Base-by-base conservation (phyloP, 345 rosid genomes). In the Durio zibethinus region DNA sequence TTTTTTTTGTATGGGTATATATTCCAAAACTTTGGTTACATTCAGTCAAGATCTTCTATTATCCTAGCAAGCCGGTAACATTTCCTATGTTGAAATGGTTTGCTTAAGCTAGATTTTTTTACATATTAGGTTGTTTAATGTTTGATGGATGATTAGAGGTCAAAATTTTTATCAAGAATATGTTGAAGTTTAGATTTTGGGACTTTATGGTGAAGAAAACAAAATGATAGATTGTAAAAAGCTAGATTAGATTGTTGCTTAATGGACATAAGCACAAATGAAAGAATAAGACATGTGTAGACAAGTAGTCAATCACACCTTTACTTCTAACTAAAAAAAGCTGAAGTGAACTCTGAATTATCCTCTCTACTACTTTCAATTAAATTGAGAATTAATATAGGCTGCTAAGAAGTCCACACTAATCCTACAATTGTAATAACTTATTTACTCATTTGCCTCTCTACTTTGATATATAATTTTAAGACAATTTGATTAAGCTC, bases 1-100 rank as follows among this genome's bases (percentile, higher is more conserved):
- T 90, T 77, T 91, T 94, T 87, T 81, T 93, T 84, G 84, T 84
- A 40, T 91, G 97, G 97, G 97, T 97, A 3, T 94, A 93, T 76
- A 91, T 93, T 76, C 97, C 97, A 76, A 94, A 93, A 76, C 76
- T 71, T 59, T 70, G 92, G 82, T 79, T 94, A 69, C 93, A 86
- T 33, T 81, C 90, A 11, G 76, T 90, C 16, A 91, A 94, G 54
- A 88, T 94, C 81, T 83, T 36, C 82, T 90, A 91, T 88, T 89
- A 91, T 80, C 94, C 97, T 40, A 83, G 89, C 82, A 86, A 87
- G 94, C 88, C 72, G 65, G 85, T 56, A 16, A 33, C 7, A 15
- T 31, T 52, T 54, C 23, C 63, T 23, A 23, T 56, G 31, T n/a
- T n/a, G n/a, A n/a, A n/a, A n/a, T 25, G 16, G 35, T 59, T 29